phyloP scores from a whole-genome alignment of 441 rosid species.

The Flueggea neowawraea region DNA sequence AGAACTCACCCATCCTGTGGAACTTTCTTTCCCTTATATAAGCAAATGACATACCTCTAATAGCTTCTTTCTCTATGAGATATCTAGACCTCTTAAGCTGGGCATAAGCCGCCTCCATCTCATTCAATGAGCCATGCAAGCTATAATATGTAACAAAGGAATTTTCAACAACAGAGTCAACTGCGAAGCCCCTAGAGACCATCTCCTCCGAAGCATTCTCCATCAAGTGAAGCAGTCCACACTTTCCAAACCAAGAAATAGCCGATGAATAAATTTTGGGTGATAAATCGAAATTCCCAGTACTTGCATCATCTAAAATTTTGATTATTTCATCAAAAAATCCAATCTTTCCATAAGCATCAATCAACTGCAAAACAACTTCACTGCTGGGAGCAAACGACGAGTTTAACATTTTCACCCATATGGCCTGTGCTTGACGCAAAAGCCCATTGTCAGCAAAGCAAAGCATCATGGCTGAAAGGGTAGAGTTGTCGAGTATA shows the following conservation, averaged over 20 bases:
- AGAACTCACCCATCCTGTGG: slow-evolving; percentile 56
- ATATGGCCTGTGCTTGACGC: slow-evolving; percentile 42
- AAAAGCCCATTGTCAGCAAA: slow-evolving; percentile 43
- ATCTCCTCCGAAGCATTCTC: slow-evolving; percentile 41
- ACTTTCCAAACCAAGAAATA: slow-evolving; percentile 64
- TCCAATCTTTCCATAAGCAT: slow-evolving; percentile 45
- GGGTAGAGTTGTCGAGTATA: slow-evolving; percentile 28
- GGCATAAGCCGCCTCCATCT: slow-evolving; percentile 63
- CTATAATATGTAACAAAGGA: slow-evolving; percentile 52
- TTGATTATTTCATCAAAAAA: slow-evolving; percentile 35
- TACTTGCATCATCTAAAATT: slow-evolving; percentile 38
- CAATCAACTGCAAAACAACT: slow-evolving; percentile 42
- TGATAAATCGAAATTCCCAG: slow-evolving; percentile 28
- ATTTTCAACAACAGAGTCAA: slow-evolving; percentile 55
- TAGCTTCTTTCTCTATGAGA: slow-evolving; percentile 48
- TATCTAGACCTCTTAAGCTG: slow-evolving; percentile 55
- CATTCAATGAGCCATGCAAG: slow-evolving; percentile 43
- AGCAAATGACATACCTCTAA: slow-evolving; percentile 55
- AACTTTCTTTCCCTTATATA: slow-evolving; percentile 47
- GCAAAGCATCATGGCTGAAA: slow-evolving; percentile 56
- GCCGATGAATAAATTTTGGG: slow-evolving; percentile 44
- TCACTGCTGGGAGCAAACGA: slow-evolving; percentile 37
- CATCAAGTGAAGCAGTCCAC: slow-evolving; percentile 62
- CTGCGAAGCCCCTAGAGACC: slow-evolving; percentile 42
- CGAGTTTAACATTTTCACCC: slow-evolving; percentile 52